Evolutionary conservation across 371 early-diverging fungal genomes (phyloP).

Genomic region (Saksenaea vasiformis): DNA sequence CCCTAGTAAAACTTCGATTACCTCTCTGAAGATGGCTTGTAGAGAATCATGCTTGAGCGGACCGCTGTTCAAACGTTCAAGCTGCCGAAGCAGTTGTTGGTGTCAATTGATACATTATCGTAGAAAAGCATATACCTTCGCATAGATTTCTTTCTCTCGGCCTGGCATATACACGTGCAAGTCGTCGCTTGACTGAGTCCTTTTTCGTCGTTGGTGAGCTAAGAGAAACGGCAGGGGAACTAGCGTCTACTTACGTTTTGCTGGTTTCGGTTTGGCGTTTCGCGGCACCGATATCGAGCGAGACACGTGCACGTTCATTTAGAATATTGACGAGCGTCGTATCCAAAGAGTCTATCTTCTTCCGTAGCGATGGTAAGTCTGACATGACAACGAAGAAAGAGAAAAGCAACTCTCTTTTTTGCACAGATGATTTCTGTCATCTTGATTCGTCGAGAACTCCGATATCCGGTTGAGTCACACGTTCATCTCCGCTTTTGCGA

Average conservation of each 20-base stretch:
- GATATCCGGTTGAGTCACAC: background rate
- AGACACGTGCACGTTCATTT: slow-evolving; percentile 87
- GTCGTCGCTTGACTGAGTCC: slow-evolving; percentile 25
- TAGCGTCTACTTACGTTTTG: slow-evolving; percentile 13
- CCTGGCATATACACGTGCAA: slow-evolving; percentile 70
- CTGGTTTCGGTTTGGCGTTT: slow-evolving; percentile 49
- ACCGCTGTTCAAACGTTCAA: slow-evolving; percentile 73
- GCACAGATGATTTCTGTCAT: background rate
- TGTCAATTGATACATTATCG: background rate
- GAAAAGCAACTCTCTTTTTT: background rate
- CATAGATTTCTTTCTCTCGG: slow-evolving; percentile 66
- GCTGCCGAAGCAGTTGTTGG: slow-evolving; percentile 27
- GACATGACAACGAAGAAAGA: slow-evolving; percentile 24
- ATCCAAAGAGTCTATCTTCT: slow-evolving; percentile 81
- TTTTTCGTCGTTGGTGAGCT: slow-evolving; percentile 19
- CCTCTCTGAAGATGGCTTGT: slow-evolving; percentile 85
- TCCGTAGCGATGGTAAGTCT: slow-evolving; percentile 55
- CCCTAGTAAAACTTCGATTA: slow-evolving; percentile 17
- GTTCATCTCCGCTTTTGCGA: background rate
- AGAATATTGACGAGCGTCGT: slow-evolving; percentile 73
- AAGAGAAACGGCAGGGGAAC: background rate
- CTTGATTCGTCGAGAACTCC: background rate
- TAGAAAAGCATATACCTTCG: slow-evolving; percentile 47
- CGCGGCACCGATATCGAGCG: slow-evolving; percentile 81
- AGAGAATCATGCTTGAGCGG: slow-evolving; percentile 78